These are phyloP conservation scores for Euphorbia pulcherrima DNA, from an alignment of 345 rosid species.

Conservation along the genomic window DNA sequence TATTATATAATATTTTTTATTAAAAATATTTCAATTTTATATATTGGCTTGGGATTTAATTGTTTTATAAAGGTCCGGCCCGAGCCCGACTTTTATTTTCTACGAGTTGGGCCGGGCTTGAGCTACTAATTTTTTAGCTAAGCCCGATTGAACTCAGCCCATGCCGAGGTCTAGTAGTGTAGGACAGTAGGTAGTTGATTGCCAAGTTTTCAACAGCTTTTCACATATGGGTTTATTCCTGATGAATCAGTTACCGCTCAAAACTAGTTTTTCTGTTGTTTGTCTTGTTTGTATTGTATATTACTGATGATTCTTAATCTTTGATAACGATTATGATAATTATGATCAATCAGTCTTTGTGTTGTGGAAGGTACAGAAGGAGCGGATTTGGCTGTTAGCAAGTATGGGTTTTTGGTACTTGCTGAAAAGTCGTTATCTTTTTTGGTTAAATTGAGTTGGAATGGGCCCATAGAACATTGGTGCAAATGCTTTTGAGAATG, in stretches of 20 bases:
- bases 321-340: background rate
- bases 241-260: background rate
- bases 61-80: no score
- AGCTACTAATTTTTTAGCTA: no score
- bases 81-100: no score
- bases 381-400: background rate
- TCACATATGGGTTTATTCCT: background rate
- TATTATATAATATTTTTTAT: no score
- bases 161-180: no score
- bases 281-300: background rate
- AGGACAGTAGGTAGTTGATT: background rate
- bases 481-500: background rate
- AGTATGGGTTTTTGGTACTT: background rate
- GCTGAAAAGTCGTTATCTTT: no score
- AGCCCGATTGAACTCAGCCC: no score
- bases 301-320: background rate
- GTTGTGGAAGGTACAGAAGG: background rate
- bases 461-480: background rate
- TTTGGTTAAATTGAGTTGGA: background rate
- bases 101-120: no score
- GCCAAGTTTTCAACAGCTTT: background rate
- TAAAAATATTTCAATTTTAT: no score
- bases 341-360: background rate
- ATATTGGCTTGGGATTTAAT: no score
- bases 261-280: background rate